Conservation (phyloP, 139 green algal species). For the Auxenochlorella protothecoides region DNA sequence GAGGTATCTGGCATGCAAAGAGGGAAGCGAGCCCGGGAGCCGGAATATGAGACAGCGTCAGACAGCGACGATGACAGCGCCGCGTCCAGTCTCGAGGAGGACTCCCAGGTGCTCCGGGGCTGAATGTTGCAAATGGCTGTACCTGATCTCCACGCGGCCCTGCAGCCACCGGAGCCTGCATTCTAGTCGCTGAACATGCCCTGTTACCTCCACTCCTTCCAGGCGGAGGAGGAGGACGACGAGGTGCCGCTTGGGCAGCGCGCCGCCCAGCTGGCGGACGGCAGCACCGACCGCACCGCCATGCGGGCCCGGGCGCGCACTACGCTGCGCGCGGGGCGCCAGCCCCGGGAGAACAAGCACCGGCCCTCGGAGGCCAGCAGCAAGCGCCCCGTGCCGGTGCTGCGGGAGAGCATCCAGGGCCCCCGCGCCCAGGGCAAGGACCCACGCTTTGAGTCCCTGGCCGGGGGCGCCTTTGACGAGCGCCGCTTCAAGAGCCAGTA, state of each 20-base stretch:
- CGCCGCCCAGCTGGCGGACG: constrained; percentile 29
- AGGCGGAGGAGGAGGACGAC: constrained; percentile 6
- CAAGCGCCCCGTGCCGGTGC: constrained; percentile 62
- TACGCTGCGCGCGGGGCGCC: too few relatives aligned
- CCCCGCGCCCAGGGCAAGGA: constrained; percentile 18
- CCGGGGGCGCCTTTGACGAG: constrained; percentile 23
- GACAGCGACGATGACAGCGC: too few relatives aligned
- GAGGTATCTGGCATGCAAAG: too few relatives aligned
- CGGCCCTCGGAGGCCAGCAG: constrained; percentile 53
- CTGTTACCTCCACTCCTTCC: neutral
- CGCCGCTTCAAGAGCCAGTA: constrained; percentile 59
- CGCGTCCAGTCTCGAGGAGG: too few relatives aligned
- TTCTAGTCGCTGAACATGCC: too few relatives aligned
- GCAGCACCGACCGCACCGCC: constrained; percentile 13
- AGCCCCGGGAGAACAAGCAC: constrained; percentile 50
- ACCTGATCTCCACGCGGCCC: neutral
- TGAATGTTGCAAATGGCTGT: neutral
- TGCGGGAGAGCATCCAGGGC: constrained; percentile 31
- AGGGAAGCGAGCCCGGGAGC: too few relatives aligned
- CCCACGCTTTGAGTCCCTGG: constrained; percentile 63
- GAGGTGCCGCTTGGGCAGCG: constrained; percentile 34
- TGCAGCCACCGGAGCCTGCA: too few relatives aligned
- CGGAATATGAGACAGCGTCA: too few relatives aligned
- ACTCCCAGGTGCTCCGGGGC: neutral
- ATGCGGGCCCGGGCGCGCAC: constrained; percentile 8